Evolutionary conservation across 2,329 filamentous ascomycete species (phyloP).

Genomic region (Aspergillus carbonarius): DNA sequence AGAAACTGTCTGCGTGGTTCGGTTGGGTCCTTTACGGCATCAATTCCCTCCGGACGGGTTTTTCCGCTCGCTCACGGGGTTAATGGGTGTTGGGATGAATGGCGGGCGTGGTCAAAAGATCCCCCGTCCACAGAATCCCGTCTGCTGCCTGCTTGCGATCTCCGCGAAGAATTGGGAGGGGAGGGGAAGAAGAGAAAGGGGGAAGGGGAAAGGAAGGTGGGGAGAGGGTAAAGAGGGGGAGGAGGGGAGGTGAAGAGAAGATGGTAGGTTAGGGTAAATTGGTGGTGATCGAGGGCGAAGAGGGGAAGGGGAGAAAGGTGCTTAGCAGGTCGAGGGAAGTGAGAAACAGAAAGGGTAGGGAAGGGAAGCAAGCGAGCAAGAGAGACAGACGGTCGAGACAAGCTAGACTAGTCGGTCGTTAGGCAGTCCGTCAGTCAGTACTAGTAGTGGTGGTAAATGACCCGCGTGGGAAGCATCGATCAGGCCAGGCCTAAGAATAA

Average conservation of each 20-base stretch:
- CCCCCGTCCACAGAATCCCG: not conserved
- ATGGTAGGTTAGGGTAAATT: not conserved
- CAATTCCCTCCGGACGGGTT: not conserved
- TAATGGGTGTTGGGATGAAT: not conserved
- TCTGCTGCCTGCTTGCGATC: not conserved
- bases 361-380: not conserved
- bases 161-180: not conserved
- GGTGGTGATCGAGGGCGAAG: not conserved
- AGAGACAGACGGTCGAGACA: not conserved
- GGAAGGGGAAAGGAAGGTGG: not conserved
- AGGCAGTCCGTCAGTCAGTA: not conserved
- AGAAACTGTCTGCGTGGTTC: not conserved
- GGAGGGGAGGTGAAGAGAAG: not conserved
- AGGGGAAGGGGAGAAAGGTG: not conserved
- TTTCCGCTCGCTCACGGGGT: not conserved
- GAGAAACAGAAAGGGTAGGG: not conserved
- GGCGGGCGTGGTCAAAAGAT: not conserved
- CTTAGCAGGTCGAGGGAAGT: not conserved
- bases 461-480: conserved; percentile 9
- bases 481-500: conserved; percentile 18
- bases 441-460: not conserved
- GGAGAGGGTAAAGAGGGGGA: not conserved
- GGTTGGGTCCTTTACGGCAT: not conserved
- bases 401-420: not conserved
- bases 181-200: not conserved